These are phyloP conservation scores for Chrysanthemum seticuspe DNA, from an alignment of 129 eudicot species.

Conservation along the genomic window DNA sequence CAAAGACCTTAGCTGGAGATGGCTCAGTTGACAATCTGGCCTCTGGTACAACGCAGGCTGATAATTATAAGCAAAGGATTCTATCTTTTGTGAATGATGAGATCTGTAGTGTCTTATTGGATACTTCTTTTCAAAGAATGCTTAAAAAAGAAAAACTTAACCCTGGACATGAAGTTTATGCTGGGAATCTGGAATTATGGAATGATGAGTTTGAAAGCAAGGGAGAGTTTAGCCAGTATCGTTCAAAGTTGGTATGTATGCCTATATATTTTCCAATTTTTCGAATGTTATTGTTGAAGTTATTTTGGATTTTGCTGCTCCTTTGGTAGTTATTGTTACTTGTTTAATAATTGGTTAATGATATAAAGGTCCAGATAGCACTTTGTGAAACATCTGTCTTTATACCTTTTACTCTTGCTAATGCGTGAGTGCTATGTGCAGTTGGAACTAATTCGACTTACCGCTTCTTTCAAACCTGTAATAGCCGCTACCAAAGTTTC, in stretches of 20 bases:
- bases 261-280: background rate
- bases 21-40: slow-evolving; percentile 41
- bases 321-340: background rate
- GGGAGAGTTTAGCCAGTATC: slow-evolving; percentile 85
- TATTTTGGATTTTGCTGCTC: background rate
- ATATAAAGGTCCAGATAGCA: background rate
- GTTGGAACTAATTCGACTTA: slow-evolving; percentile 82
- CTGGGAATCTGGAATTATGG: slow-evolving; percentile 80
- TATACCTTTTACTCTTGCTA: slow-evolving; percentile 2
- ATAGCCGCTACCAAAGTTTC: slow-evolving; percentile 70
- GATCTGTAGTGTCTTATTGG: slow-evolving; percentile 61
- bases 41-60: slow-evolving; percentile 56
- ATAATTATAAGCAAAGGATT: slow-evolving; percentile 58
- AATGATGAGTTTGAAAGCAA: slow-evolving; percentile 85
- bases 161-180: slow-evolving; percentile 48
- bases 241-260: slow-evolving; percentile 74
- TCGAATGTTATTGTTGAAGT: background rate
- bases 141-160: slow-evolving; percentile 79
- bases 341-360: background rate
- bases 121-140: slow-evolving; percentile 67
- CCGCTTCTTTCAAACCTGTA: slow-evolving; percentile 71
- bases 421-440: slow-evolving; percentile 38
- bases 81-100: slow-evolving; percentile 67
- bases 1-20: slow-evolving; percentile 56
- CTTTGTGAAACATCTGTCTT: slow-evolving; percentile 9